These are phyloP conservation scores for Fusarium sororula DNA, from an alignment of 2,329 filamentous ascomycete species.

Conservation along the genomic window DNA sequence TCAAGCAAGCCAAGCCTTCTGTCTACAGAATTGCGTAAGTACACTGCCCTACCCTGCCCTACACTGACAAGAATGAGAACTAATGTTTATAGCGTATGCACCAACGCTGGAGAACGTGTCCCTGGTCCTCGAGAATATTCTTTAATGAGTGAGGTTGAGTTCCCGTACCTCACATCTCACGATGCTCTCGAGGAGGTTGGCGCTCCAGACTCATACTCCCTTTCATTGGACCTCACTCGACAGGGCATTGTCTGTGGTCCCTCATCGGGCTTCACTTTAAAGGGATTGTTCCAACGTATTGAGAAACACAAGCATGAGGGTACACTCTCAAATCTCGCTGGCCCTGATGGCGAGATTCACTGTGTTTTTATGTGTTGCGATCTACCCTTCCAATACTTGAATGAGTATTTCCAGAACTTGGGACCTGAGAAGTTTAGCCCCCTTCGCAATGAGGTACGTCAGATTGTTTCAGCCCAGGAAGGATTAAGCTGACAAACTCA, in stretches of 20 bases:
- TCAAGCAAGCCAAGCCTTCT: slow-evolving; percentile 60
- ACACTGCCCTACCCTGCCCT: neutral
- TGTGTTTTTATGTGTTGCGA: slow-evolving; percentile 71
- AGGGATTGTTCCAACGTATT: slow-evolving; percentile 60
- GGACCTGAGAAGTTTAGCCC: slow-evolving; percentile 57
- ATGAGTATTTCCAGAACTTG: slow-evolving; percentile 66
- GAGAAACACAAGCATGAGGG: slow-evolving; percentile 57
- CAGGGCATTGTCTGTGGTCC: slow-evolving; percentile 69
- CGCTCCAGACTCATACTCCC: slow-evolving; percentile 60
- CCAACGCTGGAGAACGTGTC: slow-evolving; percentile 64
- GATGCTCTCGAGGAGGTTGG: slow-evolving; percentile 65
- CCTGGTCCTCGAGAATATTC: slow-evolving; percentile 65
- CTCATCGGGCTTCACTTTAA: slow-evolving; percentile 66
- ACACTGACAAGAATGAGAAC: neutral
- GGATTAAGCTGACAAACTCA: slow-evolving; percentile 41
- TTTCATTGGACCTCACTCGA: slow-evolving; percentile 64
- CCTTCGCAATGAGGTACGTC: slow-evolving; percentile 53
- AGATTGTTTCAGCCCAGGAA: fast-evolving
- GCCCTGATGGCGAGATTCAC: slow-evolving; percentile 56
- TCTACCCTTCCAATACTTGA: slow-evolving; percentile 69
- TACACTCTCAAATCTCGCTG: slow-evolving; percentile 55
- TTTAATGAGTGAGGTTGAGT: slow-evolving; percentile 60
- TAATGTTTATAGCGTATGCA: slow-evolving; percentile 59
- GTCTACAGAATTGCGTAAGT: slow-evolving; percentile 51
- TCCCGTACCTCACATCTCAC: slow-evolving; percentile 64